Evolutionary conservation across 2,329 filamentous ascomycete species (phyloP), one percentile per base, ranked within the genome.

Genomic region (Pyricularia pennisetigena): DNA sequence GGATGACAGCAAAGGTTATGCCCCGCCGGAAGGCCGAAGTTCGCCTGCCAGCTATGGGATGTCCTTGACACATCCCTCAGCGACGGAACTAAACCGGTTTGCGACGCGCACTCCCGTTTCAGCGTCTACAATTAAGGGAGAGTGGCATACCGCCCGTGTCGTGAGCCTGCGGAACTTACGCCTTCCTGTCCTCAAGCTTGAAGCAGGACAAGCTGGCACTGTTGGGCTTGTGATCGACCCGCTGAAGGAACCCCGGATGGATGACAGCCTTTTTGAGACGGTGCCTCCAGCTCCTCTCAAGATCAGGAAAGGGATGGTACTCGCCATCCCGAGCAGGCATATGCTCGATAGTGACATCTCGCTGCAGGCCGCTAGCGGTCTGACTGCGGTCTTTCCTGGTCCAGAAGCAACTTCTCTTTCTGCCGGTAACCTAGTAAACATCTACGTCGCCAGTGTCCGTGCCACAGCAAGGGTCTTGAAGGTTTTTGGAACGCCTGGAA

Each of bases 101-200:
- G 81, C 82, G n/a, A 80, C 83, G 68, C 81, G 81, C n/a, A 85
- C 83, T 72, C 78, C 85, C 49, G 75, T 85, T 59, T 80, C 84
- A 7, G 82, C 83, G 24, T 83, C 83, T 16, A 76, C 81, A 3
- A 81, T 79, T 73, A 86, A 83, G 71, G 86, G 83, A 20, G 89
- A 92, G 77, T 98, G 94, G 94, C 88, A 92, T 70, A 83, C 84
- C 28, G 93, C 94, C 6, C 88, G 86, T 62, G 88, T 98, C 67
- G 89, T 92, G 63, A 98, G 94, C 73, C 89, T 97, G 62, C 90
- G 94, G 26, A 97, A 97, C 72, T 82, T 99, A 9, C 88, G 94
- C 5, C 82, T 97, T 3, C 92, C 94, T 0, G 93, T 97, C 0
- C 87, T 88, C 64, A 87, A 85, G 0, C 83, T 98, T 8, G 84